phyloP scores from a whole-genome alignment of 345 rosid genomes.

The Gossypium turneri region DNA sequence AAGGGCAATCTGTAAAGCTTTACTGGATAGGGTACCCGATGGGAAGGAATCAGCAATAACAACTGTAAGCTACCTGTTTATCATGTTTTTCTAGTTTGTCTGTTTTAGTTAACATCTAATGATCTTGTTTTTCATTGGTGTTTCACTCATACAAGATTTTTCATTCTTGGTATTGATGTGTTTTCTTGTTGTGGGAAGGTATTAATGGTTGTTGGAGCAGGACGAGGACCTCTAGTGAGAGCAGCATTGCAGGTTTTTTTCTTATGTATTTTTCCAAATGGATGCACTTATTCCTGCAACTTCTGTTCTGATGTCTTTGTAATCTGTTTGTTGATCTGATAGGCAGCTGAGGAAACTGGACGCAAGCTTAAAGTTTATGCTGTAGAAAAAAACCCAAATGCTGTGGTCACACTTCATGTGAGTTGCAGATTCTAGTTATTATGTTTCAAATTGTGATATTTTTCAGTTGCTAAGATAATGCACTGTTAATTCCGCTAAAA shows the following conservation, averaged over 20 bases:
- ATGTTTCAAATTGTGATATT: background rate
- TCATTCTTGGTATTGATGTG: conserved; percentile 1
- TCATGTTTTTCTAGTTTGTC: conserved; percentile 2
- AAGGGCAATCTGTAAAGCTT: conserved; percentile 79
- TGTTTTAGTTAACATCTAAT: background rate
- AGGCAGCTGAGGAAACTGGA: conserved; percentile 98
- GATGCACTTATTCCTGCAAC: conserved; percentile 7
- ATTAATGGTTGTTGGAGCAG: conserved; percentile 99
- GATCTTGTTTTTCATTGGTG: background rate
- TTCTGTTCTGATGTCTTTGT: conserved; percentile 16
- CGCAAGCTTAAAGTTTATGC: conserved; percentile 83
- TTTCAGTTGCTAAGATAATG: background rate
- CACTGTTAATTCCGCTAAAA: conserved; percentile 1
- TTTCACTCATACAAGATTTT: background rate
- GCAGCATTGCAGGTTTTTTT: conserved; percentile 82
- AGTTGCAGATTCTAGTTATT: conserved; percentile 28
- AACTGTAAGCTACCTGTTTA: conserved; percentile 48
- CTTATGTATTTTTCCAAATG: conserved; percentile 15
- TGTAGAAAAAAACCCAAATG: conserved; percentile 98
- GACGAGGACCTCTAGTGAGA: conserved; percentile 98
- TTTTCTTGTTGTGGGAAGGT: conserved; percentile 43
- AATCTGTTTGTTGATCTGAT: conserved; percentile 20
- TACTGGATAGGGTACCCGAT: conserved; percentile 82
- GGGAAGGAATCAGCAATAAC: conserved; percentile 45
- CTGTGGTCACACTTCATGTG: conserved; percentile 96